phyloP scores from a whole-genome alignment of 2,329 filamentous ascomycete species.

The Sporothrix curviconia region DNA sequence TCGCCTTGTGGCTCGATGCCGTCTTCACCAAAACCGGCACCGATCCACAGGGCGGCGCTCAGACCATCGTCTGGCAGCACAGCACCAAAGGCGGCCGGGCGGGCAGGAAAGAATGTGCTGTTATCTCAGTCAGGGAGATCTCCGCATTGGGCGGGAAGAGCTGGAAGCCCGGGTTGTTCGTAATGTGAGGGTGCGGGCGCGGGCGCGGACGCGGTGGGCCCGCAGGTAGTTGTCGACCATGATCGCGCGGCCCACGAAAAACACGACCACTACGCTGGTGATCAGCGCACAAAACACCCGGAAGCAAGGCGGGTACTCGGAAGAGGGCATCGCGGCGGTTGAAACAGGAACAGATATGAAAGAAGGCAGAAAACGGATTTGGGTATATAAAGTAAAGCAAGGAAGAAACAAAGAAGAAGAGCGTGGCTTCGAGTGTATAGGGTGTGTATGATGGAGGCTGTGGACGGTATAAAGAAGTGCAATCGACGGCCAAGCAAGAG shows the following conservation, averaged over 20 bases:
- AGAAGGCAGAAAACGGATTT: too few species aligned
- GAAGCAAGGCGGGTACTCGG: conserved; percentile 7
- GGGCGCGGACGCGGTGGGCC: background rate
- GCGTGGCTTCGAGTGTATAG: background rate
- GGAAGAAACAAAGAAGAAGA: background rate
- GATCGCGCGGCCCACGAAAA: conserved; percentile 7
- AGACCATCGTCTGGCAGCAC: conserved; percentile 66
- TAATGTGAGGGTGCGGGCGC: background rate
- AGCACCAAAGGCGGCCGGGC: conserved; percentile 89
- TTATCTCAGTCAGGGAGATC: conserved; percentile 97
- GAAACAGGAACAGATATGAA: too few species aligned
- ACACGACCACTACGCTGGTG: conserved; percentile 7
- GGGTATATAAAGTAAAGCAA: background rate
- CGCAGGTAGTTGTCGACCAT: background rate
- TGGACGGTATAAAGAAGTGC: background rate
- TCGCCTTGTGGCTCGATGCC: conserved; percentile 67
- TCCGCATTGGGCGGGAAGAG: conserved; percentile 93
- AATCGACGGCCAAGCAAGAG: background rate
- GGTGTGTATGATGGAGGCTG: background rate
- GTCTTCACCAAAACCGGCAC: conserved; percentile 84
- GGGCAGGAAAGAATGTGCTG: conserved; percentile 89
- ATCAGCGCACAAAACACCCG: conserved; percentile 13
- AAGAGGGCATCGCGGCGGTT: too few species aligned
- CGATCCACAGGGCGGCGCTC: conserved; percentile 88
- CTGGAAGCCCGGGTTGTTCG: conserved; percentile 45